These are phyloP conservation scores for Senna siamea DNA, from an alignment of 306 rosid species.

Conservation along the genomic window DNA sequence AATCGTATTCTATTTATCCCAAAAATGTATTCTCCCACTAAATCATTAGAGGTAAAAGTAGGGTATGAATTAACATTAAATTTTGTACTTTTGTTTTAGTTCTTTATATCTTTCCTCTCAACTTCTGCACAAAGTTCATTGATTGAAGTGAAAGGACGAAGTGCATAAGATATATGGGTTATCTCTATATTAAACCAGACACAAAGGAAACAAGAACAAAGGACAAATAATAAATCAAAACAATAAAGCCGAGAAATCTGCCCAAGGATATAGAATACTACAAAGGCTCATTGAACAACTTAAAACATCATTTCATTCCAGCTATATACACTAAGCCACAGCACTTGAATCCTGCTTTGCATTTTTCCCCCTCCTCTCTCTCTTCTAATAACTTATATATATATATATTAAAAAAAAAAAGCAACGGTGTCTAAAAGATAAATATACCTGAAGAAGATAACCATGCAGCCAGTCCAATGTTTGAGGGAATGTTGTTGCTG, in stretches of 20 bases:
- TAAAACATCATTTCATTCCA: not conserved
- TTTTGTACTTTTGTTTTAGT: not conserved
- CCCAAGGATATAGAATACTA: not conserved
- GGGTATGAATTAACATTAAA: not conserved
- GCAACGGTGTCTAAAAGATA: not conserved
- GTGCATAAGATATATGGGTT: not conserved
- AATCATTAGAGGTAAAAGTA: not conserved
- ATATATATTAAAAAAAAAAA: not conserved
- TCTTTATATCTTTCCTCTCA: not conserved
- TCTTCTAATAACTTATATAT: slow-evolving; percentile 14
- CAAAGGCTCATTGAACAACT: not conserved
- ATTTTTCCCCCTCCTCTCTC: not conserved
- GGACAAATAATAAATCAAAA: not conserved
- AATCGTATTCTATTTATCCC: not conserved
- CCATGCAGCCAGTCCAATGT: slow-evolving; percentile 89
- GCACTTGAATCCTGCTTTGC: not conserved
- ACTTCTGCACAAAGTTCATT: not conserved
- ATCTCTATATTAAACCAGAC: not conserved
- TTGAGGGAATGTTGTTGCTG: slow-evolving; percentile 91
- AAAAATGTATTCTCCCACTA: not conserved
- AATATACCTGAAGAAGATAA: slow-evolving; percentile 86
- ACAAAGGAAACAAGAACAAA: not conserved
- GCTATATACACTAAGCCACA: not conserved
- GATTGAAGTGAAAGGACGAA: not conserved
- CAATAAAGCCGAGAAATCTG: not conserved